phyloP scores from a whole-genome alignment of 31 red algal species.

The Asparagopsis taxiformis region DNA sequence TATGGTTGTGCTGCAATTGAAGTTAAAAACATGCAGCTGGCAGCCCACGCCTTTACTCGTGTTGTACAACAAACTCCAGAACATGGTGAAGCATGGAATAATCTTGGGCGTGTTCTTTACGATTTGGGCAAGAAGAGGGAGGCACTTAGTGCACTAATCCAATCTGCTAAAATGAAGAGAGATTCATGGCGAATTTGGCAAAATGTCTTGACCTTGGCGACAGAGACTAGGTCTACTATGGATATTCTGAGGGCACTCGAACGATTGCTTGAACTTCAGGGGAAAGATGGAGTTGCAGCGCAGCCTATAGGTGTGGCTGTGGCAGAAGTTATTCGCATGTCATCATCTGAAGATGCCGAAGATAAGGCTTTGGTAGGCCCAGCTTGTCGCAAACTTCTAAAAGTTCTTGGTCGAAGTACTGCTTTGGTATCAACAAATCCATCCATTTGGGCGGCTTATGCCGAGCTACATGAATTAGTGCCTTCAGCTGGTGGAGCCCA shows the following conservation, averaged over 20 bases:
- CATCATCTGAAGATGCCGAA: conserved; percentile 27
- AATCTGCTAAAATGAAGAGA: conserved; percentile 71
- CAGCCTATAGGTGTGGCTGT: conserved; percentile 54
- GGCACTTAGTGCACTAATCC: conserved; percentile 63
- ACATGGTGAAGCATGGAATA: conserved; percentile 95
- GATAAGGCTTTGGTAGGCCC: conserved; percentile 44
- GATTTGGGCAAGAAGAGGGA: conserved; percentile 68
- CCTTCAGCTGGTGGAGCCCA: conserved; percentile 21
- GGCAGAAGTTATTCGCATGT: conserved; percentile 68
- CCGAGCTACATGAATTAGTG: conserved; percentile 65
- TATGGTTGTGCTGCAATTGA: conserved; percentile 76
- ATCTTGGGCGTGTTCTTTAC: conserved; percentile 65
- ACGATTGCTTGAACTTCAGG: conserved; percentile 52
- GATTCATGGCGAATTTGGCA: conserved; percentile 85
- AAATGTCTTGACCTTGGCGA: conserved; percentile 68
- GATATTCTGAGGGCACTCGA: conserved; percentile 65
- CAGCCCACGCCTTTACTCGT: conserved; percentile 78
- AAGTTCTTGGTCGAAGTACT: conserved; percentile 59
- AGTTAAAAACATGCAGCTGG: conserved; percentile 34
- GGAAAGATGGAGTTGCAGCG: conserved; percentile 59
- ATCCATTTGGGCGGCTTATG: conserved; percentile 82
- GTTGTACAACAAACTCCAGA: conserved; percentile 87
- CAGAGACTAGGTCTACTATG: conserved; percentile 19
- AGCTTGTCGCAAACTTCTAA: conserved; percentile 57
- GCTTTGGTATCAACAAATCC: conserved; percentile 77